A percentile compares a stretch with the other conserved stretches of the same genome.
Conservation (phyloP, 2,329 filamentous ascomycete genomes). For the Curvularia sp. region DNA sequence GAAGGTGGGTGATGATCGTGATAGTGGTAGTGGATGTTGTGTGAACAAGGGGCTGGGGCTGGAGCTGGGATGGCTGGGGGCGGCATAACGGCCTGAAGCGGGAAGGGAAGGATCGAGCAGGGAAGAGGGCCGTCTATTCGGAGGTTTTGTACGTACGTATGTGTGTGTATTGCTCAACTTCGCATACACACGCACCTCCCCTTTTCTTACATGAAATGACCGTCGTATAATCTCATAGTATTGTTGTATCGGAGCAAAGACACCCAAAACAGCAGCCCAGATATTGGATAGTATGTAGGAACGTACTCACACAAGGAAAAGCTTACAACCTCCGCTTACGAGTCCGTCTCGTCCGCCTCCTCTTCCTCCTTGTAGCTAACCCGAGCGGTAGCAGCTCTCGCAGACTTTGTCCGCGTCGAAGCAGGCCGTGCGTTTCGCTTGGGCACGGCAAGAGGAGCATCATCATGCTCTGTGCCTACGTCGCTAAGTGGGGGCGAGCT, state of each 20-base stretch:
- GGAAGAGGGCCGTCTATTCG: conserved; percentile 2
- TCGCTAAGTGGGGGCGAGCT: conserved; percentile 51
- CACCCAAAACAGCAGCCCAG: neutral
- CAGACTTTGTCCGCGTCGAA: conserved; percentile 38
- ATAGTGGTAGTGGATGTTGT: too few species aligned
- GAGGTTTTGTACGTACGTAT: conserved; percentile 13
- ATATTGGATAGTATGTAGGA: neutral
- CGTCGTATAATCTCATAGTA: neutral
- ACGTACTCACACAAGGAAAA: too few species aligned
- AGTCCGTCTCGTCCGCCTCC: conserved; percentile 39
- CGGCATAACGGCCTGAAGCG: conserved; percentile 26
- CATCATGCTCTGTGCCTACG: conserved; percentile 42
- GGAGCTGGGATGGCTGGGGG: neutral
- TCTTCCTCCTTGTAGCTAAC: conserved; percentile 50
- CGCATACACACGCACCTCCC: neutral
- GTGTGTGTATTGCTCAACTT: neutral
- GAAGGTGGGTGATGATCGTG: too few species aligned
- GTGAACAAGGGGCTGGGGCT: neutral
- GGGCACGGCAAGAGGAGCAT: conserved; percentile 27
- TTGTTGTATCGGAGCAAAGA: neutral
- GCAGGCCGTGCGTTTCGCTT: conserved; percentile 34
- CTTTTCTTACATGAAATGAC: neutral
- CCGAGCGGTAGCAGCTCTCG: conserved; percentile 28
- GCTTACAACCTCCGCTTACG: conserved; percentile 15
- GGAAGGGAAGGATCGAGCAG: conserved; percentile 25